These are phyloP conservation scores for Microthlaspi erraticum DNA, from an alignment of 345 rosid genomes.

Conservation along the genomic window DNA sequence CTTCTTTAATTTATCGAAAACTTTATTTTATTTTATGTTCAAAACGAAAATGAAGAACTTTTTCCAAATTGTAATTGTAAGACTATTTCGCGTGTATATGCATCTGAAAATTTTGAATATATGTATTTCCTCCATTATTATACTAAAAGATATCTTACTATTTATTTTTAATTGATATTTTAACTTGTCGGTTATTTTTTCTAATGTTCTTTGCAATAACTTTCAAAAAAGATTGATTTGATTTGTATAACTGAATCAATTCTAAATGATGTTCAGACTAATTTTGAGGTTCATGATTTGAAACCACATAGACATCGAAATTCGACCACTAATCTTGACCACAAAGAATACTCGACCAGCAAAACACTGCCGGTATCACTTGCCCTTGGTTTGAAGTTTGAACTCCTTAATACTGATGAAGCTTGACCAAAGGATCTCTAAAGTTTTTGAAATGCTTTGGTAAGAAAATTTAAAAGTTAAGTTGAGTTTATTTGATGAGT, in stretches of 20 bases:
- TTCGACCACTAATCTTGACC: slow-evolving; percentile 1
- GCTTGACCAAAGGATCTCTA: slow-evolving; percentile 10
- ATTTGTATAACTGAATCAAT: too few species aligned
- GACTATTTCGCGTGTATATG: background rate
- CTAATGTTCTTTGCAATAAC: too few species aligned
- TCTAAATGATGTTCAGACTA: too few species aligned
- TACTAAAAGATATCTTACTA: background rate
- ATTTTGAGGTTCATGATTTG: too few species aligned
- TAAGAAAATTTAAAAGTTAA: background rate
- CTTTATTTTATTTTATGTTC: too few species aligned
- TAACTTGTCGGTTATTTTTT: too few species aligned
- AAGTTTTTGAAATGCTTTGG: slow-evolving; percentile 24
- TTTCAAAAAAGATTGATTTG: too few species aligned
- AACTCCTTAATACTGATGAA: background rate
- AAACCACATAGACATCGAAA: too few species aligned
- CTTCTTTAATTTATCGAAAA: slow-evolving; percentile 23
- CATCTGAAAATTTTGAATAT: background rate
- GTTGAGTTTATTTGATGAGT: slow-evolving; percentile 22
- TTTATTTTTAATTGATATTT: background rate
- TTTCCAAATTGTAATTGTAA: background rate
- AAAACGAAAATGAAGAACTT: too few species aligned
- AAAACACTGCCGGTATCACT: slow-evolving; percentile 1
- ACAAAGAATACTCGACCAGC: background rate
- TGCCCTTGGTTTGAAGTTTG: slow-evolving; percentile 13
- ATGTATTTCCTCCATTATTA: background rate